Evolutionary conservation across 2,329 filamentous ascomycete species (phyloP).

Genomic region (Gaeumannomyces tritici): DNA sequence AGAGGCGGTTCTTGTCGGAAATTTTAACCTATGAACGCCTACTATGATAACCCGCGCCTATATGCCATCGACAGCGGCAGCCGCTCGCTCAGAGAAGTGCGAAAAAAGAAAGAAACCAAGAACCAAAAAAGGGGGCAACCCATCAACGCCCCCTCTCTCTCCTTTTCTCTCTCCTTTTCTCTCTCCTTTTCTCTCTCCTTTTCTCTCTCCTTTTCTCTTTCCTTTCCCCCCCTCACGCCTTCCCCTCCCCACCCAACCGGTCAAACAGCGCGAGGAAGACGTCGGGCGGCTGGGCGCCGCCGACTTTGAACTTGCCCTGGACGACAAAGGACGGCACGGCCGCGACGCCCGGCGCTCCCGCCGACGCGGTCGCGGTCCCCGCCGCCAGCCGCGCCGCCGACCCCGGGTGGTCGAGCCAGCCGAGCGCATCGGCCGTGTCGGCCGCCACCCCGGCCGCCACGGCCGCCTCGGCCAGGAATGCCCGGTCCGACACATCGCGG

Average conservation of each 20-base stretch:
- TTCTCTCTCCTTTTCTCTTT: neutral
- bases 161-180: too few species aligned
- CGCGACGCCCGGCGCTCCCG: conserved; percentile 30
- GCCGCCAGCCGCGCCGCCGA: conserved; percentile 1
- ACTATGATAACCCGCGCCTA: too few species aligned
- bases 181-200: neutral
- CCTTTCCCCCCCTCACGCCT: neutral
- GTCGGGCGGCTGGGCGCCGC: conserved; percentile 59
- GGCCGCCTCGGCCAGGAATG: conserved; percentile 26
- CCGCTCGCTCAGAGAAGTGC: too few species aligned
- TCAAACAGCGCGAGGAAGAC: conserved; percentile 61
- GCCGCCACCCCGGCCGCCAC: conserved; percentile 18
- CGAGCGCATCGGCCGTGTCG: conserved; percentile 6
- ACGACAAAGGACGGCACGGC: conserved; percentile 69
- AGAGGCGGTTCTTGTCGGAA: too few species aligned
- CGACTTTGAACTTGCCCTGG: conserved; percentile 57
- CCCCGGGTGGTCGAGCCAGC: conserved; percentile 16
- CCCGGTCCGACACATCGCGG: conserved; percentile 29
- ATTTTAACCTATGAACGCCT: too few species aligned
- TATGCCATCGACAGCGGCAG: too few species aligned
- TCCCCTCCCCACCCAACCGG: conserved; percentile 1
- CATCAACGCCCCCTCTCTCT: too few species aligned
- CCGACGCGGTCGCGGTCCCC: conserved; percentile 11
- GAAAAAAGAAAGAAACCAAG: too few species aligned
- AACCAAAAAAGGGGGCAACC: too few species aligned